phyloP scores from a whole-genome alignment of 2,329 filamentous ascomycete genomes.

The Cladosporium phlei region DNA sequence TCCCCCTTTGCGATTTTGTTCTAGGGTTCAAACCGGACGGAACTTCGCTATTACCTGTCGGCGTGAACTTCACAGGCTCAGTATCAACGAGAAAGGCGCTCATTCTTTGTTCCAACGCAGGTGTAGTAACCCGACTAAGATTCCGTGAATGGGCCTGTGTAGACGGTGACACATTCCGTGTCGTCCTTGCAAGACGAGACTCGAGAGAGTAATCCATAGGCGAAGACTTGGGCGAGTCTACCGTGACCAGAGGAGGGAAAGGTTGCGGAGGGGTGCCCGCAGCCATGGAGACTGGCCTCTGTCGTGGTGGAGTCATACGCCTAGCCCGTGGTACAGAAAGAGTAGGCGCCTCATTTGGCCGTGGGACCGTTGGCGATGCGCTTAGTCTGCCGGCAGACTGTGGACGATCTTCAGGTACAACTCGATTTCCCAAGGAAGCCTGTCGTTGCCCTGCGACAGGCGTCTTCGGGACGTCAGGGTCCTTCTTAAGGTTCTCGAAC shows the following conservation, averaged over 20 bases:
- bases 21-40: neutral
- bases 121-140: slow-evolving; percentile 39
- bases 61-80: slow-evolving; percentile 13
- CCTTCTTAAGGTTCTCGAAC: slow-evolving; percentile 66
- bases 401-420: slow-evolving; percentile 1
- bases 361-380: slow-evolving; percentile 22
- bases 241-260: slow-evolving; percentile 60
- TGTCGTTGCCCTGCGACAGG: slow-evolving; percentile 17
- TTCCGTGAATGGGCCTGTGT: slow-evolving; percentile 19
- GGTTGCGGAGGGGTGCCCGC: slow-evolving; percentile 42
- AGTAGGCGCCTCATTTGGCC: slow-evolving; percentile 29
- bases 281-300: slow-evolving; percentile 47
- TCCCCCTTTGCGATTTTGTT: slow-evolving; percentile 20
- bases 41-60: slow-evolving; percentile 14
- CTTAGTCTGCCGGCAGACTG: slow-evolving; percentile 9
- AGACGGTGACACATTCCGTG: slow-evolving; percentile 12
- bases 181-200: slow-evolving; percentile 6
- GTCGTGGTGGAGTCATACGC: slow-evolving; percentile 34
- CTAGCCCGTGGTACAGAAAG: slow-evolving; percentile 10
- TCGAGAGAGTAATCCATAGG: slow-evolving; percentile 40
- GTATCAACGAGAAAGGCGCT: slow-evolving; percentile 30
- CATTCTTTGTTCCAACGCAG: slow-evolving; percentile 37
- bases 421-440: slow-evolving; percentile 14
- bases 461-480: slow-evolving; percentile 18
- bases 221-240: slow-evolving; percentile 68